These are phyloP conservation scores for Aspergillus pseudoterreus DNA, from an alignment of 2,329 filamentous ascomycete species.

Conservation along the genomic window DNA sequence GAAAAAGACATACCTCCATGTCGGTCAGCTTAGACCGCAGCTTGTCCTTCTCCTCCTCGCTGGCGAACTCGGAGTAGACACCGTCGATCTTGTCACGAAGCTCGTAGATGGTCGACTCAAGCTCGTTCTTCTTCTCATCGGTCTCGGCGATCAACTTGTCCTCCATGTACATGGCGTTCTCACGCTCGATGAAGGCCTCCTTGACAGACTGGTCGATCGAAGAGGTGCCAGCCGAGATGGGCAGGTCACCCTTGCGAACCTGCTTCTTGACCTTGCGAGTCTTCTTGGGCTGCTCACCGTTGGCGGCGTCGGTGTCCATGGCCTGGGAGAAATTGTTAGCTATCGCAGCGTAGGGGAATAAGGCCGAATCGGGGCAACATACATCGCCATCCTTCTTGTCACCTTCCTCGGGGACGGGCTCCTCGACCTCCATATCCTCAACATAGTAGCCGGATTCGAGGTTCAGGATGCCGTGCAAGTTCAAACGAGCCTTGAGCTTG, in stretches of 20 bases:
- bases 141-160: constrained; percentile 98
- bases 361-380: constrained; percentile 22
- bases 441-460: constrained; percentile 97
- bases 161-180: constrained; percentile 90
- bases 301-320: constrained; percentile 74
- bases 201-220: constrained; percentile 69
- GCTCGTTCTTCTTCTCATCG: constrained; percentile 99
- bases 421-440: constrained; percentile 95
- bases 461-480: constrained; percentile 93
- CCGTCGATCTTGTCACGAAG: constrained; percentile 93
- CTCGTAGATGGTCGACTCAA: constrained; percentile 96
- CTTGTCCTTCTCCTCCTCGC: constrained; percentile 86
- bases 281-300: constrained; percentile 68
- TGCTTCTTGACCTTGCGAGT: constrained; percentile 99
- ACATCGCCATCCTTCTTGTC: constrained; percentile 43
- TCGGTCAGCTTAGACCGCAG: constrained; percentile 78
- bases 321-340: constrained; percentile 52
- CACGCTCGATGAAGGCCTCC: constrained; percentile 70
- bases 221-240: constrained; percentile 77
- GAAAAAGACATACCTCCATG: constrained; percentile 67
- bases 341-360: not conserved
- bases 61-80: constrained; percentile 82
- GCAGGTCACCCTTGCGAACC: constrained; percentile 92
- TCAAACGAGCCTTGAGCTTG: constrained; percentile 97
- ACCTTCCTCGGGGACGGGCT: constrained; percentile 75